Evolutionary conservation across 257 asterid genomes (phyloP).

Genomic region (Capsicum pubescens): DNA sequence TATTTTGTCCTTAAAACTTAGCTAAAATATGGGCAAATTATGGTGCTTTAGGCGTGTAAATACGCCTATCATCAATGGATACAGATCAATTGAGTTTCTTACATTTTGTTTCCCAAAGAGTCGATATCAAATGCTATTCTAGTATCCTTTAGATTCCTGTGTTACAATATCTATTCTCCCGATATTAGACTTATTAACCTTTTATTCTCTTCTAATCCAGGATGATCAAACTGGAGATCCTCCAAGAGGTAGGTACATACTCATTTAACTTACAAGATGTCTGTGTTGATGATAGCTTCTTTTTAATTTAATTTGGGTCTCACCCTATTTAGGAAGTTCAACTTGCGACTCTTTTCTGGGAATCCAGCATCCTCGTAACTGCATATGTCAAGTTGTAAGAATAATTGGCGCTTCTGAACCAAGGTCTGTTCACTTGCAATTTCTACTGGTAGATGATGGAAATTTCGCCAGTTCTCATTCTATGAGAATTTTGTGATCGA

Average conservation of each 20-base stretch:
- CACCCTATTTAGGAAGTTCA: conserved; percentile 52
- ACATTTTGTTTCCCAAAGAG: background rate
- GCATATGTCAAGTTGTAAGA: conserved; percentile 71
- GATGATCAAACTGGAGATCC: conserved; percentile 56
- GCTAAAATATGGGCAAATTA: too few relatives aligned
- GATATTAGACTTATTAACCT: conserved; percentile 30
- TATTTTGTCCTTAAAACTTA: too few relatives aligned
- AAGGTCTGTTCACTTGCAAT: conserved; percentile 49
- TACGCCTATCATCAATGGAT: too few relatives aligned
- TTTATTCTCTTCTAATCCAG: conserved; percentile 47
- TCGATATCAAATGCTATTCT: background rate
- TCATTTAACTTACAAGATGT: conserved; percentile 1
- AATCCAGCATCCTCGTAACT: conserved; percentile 53
- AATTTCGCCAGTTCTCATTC: background rate
- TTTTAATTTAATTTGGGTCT: background rate
- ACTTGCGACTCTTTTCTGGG: conserved; percentile 44
- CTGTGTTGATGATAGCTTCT: conserved; percentile 18
- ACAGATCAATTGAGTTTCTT: background rate
- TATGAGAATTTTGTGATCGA: background rate
- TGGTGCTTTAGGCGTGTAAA: too few relatives aligned
- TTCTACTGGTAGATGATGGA: background rate
- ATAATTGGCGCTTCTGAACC: conserved; percentile 52
- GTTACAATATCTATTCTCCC: background rate
- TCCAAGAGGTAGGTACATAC: conserved; percentile 56
- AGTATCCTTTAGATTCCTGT: background rate